These are phyloP conservation scores for Nicotiana sylvestris DNA, from an alignment of 257 asterid genomes.

Conservation along the genomic window DNA sequence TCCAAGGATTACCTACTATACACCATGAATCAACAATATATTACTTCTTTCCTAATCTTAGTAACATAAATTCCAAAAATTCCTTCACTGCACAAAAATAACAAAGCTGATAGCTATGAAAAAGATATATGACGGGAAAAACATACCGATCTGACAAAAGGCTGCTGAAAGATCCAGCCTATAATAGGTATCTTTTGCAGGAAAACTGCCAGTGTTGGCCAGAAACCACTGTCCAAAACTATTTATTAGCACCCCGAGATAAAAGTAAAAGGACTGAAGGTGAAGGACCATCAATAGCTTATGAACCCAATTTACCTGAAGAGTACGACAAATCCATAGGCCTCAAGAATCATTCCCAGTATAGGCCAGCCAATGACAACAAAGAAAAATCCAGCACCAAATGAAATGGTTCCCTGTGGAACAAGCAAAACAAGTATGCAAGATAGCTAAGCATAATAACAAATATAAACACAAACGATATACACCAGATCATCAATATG, in stretches of 20 bases:
- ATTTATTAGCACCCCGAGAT: constrained; percentile 14
- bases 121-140: background rate
- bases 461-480: background rate
- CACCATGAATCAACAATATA: background rate
- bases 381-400: constrained; percentile 79
- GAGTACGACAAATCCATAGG: constrained; percentile 89
- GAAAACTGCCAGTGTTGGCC: constrained; percentile 95
- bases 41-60: background rate
- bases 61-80: background rate
- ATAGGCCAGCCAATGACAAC: constrained; percentile 95
- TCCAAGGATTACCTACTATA: background rate
- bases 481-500: background rate
- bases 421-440: constrained; percentile 16
- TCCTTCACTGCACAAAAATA: background rate
- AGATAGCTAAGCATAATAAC: background rate
- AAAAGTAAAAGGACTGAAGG: constrained; percentile 7
- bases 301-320: constrained; percentile 55
- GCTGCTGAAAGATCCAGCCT: constrained; percentile 93
- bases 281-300: background rate
- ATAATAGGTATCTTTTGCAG: constrained; percentile 85
- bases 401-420: constrained; percentile 67
- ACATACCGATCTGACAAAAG: constrained; percentile 85
- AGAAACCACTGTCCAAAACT: constrained; percentile 75
- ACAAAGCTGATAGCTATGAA: background rate
- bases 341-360: constrained; percentile 87